Base-by-base conservation (phyloP, 345 rosid genomes). In the Populus ilicifolia region DNA sequence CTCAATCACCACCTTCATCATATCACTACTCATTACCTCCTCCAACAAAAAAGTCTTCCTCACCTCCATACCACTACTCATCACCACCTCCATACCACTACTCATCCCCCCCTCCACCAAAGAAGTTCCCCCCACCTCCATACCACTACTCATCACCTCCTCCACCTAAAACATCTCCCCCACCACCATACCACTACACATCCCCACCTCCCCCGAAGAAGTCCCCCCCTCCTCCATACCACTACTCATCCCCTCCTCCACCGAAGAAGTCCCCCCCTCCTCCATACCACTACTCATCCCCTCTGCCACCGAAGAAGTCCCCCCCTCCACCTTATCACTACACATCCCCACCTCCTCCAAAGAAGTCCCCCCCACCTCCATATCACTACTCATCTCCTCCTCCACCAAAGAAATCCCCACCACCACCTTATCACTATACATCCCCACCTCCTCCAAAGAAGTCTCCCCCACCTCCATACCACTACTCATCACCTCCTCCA, bases 181-280 rank as follows among this genome's bases (percentile, higher is more conserved):
- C 76, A 0, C 76, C 68, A 0, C 76, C 68, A 0, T 73, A 73
- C 52, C 72, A 0, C 8, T 16, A 7, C 36, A 1, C 41, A 0
- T 74, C 81, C 1, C 86, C 86, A 0, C 82, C 80, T 2, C 84
- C 80, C 0, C 86, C 75, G 6, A 23, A 29, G 36, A 73, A 73
- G 13, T 72, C 72, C 6, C 71, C 72, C 0, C 70, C 81, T 0
- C 83, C 81, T 0, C 85, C 83, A 1, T 41, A 73, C 21, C n/a
- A 63, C 25, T 72, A 71, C 3, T 5, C 66, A 1, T 71, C 71
- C 0, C 82, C 84, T 4, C 77, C 79, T 0, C 67, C 76, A 0
- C 72, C 80, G 0, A 0, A 10, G 5, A 2, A 35, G 0, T 65
- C 56, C 0, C 72, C 70, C 0, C 75, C 70, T 0, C 59, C 80